A percentile compares a stretch with the other conserved stretches of the same genome.
phyloP scores from a whole-genome alignment of 139 green algal species.

The Pseudopediastrum boryanum region DNA sequence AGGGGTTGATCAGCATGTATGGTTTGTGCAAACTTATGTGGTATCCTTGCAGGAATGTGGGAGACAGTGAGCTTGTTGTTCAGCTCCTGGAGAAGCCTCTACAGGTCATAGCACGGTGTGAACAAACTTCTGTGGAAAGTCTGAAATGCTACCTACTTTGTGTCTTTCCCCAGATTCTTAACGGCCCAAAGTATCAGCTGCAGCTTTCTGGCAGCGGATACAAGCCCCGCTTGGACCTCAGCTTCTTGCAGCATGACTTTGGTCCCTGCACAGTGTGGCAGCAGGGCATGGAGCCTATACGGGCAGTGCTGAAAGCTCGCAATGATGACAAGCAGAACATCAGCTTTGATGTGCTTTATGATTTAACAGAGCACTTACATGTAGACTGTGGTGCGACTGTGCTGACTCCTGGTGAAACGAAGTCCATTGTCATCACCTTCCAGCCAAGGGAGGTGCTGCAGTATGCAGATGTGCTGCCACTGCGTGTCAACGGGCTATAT shows the following conservation, averaged over 20 bases:
- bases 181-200: constrained; percentile 67
- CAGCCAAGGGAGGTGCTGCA: constrained; percentile 40
- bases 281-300: constrained; percentile 57
- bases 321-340: constrained; percentile 78
- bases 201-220: constrained; percentile 67
- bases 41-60: no score
- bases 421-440: constrained; percentile 64
- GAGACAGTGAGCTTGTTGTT: no score
- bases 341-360: constrained; percentile 59
- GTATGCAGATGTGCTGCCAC: constrained; percentile 51
- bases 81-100: no score
- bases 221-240: constrained; percentile 73
- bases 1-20: constrained; percentile 36
- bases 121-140: no score
- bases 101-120: no score
- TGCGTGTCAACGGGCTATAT: constrained; percentile 83
- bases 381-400: constrained; percentile 44
- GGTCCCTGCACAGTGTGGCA: constrained; percentile 62
- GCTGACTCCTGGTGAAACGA: constrained; percentile 62
- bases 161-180: constrained; percentile 47
- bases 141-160: no score
- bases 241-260: constrained; percentile 75
- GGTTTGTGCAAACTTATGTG: background rate
- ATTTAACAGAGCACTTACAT: constrained; percentile 48
- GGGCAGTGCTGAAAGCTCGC: constrained; percentile 46